Evolutionary conservation across 176 grass and related monocot genomes (phyloP), one percentile per base, ranked within the genome.

Genomic region (Triticum monococcum): DNA sequence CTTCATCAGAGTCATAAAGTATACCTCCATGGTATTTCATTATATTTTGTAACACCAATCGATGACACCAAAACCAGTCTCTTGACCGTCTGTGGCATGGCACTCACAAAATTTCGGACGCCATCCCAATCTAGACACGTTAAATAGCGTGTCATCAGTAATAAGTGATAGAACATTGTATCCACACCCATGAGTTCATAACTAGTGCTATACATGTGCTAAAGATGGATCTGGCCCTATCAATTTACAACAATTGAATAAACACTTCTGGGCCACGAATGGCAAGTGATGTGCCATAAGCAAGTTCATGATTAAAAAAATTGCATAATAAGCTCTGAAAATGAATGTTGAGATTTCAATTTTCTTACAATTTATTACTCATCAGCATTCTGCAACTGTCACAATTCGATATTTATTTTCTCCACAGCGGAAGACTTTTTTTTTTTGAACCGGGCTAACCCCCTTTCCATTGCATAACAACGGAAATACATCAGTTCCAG

Each of bases 21-120:
- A 90, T 95, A 98, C 96, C 93, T 98, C 93, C 89, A 98, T 73
- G 96, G 96, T 52, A 95, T 73, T 80, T 94, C 96, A 84, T 95
- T 95, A 72, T 91, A 98, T 83, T 98, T 98, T 71, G 96, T 98
- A 70, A 98, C 96, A 86, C 96, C 96, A 26, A 98, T 25, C 17
- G 96, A 95, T 79, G 96, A 95, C 50, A 98, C 96, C 18, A 98
- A 64, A 89, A 95, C 66, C 43, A 94, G 41, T 87, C 96, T 95
- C 57, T 84, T 82, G 48, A 98, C 76, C 80, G 93, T 92, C 38
- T 5, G 84, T 83, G 91, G 91, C 72, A 95, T 54, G 72, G 28
- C 81, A 18, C 64, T 83, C 77, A 95, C 91, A 77, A 98, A 79
- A 93, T 98, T 98, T 74, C 93, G 84, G 28, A 95, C 90, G 62